Evolutionary conservation across 805 yeast genomes (phyloP), one percentile per base, ranked within the genome.

Genomic region (Candida sonorensis): DNA sequence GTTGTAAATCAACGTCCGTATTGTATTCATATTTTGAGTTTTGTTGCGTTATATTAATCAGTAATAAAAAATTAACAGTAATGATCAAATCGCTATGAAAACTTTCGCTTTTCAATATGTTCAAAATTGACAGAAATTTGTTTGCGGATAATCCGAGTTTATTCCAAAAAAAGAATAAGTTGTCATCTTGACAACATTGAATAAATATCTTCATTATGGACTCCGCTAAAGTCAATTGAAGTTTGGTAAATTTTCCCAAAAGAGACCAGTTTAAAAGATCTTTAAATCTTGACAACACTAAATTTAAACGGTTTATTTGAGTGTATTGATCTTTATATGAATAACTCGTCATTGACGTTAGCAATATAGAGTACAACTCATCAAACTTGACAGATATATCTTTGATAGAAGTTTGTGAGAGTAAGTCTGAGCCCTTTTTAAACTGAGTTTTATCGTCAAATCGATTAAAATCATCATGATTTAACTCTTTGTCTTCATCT

Each of bases 201-300:
- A 51, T 29, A 4, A 48, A 38, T 4, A 52, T 17, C 27, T 48
- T 50, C 39, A 58, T 35, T 17, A 57, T 27, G 2, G 50, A 38
- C 26, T 48, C 50, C 2, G 61, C 43, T 12, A 58, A 27, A 3
- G 43, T 26, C 0, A 48, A 23, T 29, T 57, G 63, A 10, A 57
- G 30, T 2, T 36, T 24, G 2, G 51, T 44, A 17, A 57, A 51
- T 15, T 41, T 44, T 1, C 29, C 11, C 9, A 58, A 34, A 8
- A 53, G 27, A 1, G 53, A 35, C 59, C 60, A 57, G 23, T 48
- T 53, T 5, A 58, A 36, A 8, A 57, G 30, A 4, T 50, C 50
- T 29, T 42, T 46, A 23, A 53, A 45, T 29, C 47, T 48, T 3
- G 35, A 33, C 1, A 48, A 17, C 2, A 42, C 32, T 10, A 42